A percentile compares a stretch with the other conserved stretches of the same genome.
Conservation (phyloP, 1,139 yeast species). For the Williopsis jadinii region DNA sequence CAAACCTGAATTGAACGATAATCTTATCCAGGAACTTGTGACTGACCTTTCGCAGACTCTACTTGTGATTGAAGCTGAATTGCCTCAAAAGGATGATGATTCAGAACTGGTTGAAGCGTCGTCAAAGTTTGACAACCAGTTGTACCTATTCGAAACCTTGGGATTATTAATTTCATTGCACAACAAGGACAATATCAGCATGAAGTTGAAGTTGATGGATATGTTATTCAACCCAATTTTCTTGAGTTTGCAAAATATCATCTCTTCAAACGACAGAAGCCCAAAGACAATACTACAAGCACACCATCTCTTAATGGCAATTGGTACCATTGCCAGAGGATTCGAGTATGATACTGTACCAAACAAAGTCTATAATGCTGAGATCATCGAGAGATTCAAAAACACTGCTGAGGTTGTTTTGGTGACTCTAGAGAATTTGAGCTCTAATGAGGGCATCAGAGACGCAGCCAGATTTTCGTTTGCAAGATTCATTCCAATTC, state of each 20-base stretch:
- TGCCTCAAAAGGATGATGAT: conserved; percentile 40
- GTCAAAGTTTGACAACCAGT: conserved; percentile 68
- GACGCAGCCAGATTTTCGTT: conserved; percentile 84
- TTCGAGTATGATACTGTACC: conserved; percentile 30
- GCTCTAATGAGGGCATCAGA: conserved; percentile 62
- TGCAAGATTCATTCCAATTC: conserved; percentile 76
- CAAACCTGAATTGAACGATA: conserved; percentile 53
- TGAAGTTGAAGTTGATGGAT: conserved; percentile 46
- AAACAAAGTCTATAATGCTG: conserved; percentile 21
- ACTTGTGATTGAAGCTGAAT: conserved; percentile 51
- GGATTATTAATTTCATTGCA: conserved; percentile 59
- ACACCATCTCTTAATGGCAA: conserved; percentile 81
- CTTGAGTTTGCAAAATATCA: conserved; percentile 61
- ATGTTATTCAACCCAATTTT: conserved; percentile 73
- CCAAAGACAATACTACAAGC: conserved; percentile 57
- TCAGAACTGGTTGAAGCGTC: conserved; percentile 47
- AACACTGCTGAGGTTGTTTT: conserved; percentile 78
- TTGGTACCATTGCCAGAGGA: conserved; percentile 87
- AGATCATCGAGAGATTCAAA: conserved; percentile 46
- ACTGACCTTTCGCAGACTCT: conserved; percentile 39
- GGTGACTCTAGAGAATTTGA: conserved; percentile 73
- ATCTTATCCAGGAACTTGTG: conserved; percentile 43
- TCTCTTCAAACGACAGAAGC: conserved; percentile 38
- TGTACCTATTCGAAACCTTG: conserved; percentile 75
- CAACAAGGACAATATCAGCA: conserved; percentile 25